A percentile compares a stretch with the other conserved stretches of the same genome.
These are phyloP conservation scores for Chytriomyces hyalinus DNA, from an alignment of 192 early-diverging fungal genomes.

Conservation along the genomic window DNA sequence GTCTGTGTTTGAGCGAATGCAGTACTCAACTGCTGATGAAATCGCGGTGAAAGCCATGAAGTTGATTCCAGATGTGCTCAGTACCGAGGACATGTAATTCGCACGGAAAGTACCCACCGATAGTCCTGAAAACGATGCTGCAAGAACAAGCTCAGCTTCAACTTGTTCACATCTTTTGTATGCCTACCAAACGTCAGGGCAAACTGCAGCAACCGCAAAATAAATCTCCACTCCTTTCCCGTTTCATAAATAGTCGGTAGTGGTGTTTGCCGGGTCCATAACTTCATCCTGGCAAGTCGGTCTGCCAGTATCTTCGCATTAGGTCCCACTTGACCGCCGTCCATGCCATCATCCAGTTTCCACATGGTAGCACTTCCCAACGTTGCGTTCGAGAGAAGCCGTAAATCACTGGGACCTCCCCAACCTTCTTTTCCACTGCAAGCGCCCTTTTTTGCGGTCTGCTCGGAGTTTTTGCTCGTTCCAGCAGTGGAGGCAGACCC, in stretches of 20 bases:
- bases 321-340: neutral
- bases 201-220: slow-evolving; percentile 26
- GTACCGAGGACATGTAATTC: slow-evolving; percentile 49
- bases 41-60: slow-evolving; percentile 51
- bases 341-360: slow-evolving; percentile 14
- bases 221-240: slow-evolving; percentile 19
- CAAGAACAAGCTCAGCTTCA: neutral
- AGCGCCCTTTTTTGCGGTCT: neutral
- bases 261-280: slow-evolving; percentile 35
- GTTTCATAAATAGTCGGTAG: slow-evolving; percentile 25
- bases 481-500: neutral
- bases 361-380: slow-evolving; percentile 21
- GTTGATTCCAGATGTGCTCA: slow-evolving; percentile 51
- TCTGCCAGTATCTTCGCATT: neutral
- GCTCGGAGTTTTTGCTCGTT: neutral
- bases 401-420: neutral
- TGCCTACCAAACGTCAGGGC: slow-evolving; percentile 21
- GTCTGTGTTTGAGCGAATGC: neutral
- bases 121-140: slow-evolving; percentile 41
- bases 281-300: slow-evolving; percentile 8
- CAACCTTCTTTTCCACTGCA: neutral
- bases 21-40: slow-evolving; percentile 41
- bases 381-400: slow-evolving; percentile 7
- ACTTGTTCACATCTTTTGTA: no score
- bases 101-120: slow-evolving; percentile 51